phyloP scores from a whole-genome alignment of 495 filamentous ascomycete genomes.

The Bacidia rubella region DNA sequence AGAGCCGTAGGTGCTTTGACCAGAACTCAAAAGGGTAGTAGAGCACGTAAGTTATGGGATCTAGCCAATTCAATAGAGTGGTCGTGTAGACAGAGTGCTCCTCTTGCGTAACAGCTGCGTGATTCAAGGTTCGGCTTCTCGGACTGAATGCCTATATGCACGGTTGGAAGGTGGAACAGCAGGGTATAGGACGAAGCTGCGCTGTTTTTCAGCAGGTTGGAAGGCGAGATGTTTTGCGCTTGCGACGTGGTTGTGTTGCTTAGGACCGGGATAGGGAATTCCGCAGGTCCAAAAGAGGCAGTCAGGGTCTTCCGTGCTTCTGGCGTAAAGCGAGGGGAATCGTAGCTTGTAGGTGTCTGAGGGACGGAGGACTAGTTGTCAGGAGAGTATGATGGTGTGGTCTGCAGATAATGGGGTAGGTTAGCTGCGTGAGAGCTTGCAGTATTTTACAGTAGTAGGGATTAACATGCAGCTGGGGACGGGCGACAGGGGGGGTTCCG shows the following conservation, averaged over 20 bases:
- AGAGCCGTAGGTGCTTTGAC: constrained; percentile 1
- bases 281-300: not conserved
- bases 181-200: not conserved
- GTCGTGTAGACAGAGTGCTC: not conserved
- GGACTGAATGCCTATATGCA: constrained; percentile 9
- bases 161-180: not conserved
- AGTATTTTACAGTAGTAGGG: not conserved
- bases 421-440: not conserved
- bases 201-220: not conserved
- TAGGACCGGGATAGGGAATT: not conserved
- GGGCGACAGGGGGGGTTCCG: not conserved
- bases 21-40: not conserved
- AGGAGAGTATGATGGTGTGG: not conserved
- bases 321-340: not conserved
- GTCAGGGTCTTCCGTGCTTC: not conserved
- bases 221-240: constrained; percentile 6
- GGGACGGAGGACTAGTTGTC: not conserved
- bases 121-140: not conserved
- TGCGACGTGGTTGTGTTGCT: constrained; percentile 2
- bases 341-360: not conserved
- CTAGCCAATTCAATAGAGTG: not conserved
- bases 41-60: not conserved
- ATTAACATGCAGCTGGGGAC: not conserved
- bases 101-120: not conserved
- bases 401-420: not conserved